Conservation (phyloP, 768 basidiomycete species). For the Mrakia frigida region DNA sequence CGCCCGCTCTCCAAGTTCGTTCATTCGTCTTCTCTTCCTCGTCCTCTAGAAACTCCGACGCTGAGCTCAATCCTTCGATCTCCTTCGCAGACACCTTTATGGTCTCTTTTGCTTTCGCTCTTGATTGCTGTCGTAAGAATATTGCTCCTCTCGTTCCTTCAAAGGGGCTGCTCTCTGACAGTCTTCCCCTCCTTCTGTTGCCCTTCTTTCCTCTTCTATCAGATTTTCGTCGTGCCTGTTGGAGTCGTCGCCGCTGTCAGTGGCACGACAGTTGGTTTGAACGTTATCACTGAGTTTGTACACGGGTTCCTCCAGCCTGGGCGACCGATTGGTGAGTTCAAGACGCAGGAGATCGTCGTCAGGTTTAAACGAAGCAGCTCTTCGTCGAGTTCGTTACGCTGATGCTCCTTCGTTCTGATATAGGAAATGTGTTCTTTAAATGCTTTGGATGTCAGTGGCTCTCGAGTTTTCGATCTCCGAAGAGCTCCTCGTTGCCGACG, state of each 20-base stretch:
- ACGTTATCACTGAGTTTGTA: constrained; percentile 45
- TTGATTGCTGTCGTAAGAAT: constrained; percentile 39
- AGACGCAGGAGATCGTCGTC: too few species aligned
- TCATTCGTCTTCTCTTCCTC: not conserved
- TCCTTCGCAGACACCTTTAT: constrained; percentile 41
- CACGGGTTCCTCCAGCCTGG: constrained; percentile 40
- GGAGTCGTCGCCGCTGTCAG: constrained; percentile 44
- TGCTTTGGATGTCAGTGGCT: too few species aligned
- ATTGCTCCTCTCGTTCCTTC: too few species aligned
- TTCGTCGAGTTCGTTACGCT: too few species aligned
- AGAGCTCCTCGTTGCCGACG: too few species aligned
- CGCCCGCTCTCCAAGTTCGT: not conserved
- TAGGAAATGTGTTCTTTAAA: constrained; percentile 36
- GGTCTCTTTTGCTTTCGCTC: constrained; percentile 42
- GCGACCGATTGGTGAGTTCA: not conserved
- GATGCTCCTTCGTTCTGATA: too few species aligned
- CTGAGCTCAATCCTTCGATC: too few species aligned
- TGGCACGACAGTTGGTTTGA: constrained; percentile 45
- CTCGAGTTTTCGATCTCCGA: not conserved
- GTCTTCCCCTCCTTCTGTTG: too few species aligned
- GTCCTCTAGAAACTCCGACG: not conserved
- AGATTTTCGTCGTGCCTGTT: constrained; percentile 26
- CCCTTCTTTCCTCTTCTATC: not conserved
- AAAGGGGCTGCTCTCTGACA: too few species aligned
- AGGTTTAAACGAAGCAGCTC: too few species aligned